phyloP scores from a whole-genome alignment of 257 asterid species.

The Solanum ahanhuiri region DNA sequence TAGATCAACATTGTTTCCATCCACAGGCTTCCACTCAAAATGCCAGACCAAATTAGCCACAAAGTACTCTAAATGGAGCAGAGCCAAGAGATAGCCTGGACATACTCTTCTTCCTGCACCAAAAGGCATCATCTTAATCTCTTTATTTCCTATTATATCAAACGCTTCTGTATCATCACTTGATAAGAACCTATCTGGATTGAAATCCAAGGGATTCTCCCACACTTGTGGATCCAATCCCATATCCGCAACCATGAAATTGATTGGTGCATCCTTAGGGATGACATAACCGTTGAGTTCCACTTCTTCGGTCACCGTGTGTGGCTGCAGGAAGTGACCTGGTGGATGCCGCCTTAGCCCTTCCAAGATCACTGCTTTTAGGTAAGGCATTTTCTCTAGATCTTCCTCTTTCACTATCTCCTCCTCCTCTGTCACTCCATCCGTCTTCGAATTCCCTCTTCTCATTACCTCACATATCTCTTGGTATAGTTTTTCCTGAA shows the following conservation, averaged over 20 bases:
- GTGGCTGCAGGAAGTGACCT: conserved; percentile 14
- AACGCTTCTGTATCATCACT: neutral
- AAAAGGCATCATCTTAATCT: conserved; percentile 28
- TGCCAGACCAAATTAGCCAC: conserved; percentile 21
- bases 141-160: conserved; percentile 16
- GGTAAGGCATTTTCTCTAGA: conserved; percentile 14
- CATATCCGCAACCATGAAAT: conserved; percentile 12
- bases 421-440: neutral
- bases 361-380: conserved; percentile 21
- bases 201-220: conserved; percentile 18
- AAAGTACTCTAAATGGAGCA: conserved; percentile 13
- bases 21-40: conserved; percentile 5
- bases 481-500: conserved; percentile 10
- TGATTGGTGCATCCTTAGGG: conserved; percentile 5
- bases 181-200: conserved; percentile 16
- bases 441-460: neutral
- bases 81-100: conserved; percentile 8
- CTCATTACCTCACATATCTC: conserved; percentile 5
- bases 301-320: conserved; percentile 12
- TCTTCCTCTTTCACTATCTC: conserved; percentile 8
- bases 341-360: conserved; percentile 19
- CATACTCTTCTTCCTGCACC: conserved; percentile 25
- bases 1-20: conserved; percentile 11
- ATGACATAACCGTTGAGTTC: conserved; percentile 7
- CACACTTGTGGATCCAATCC: conserved; percentile 18